Conservation (phyloP, 805 yeast species). For the Sugiyamaella valdiviana region DNA sequence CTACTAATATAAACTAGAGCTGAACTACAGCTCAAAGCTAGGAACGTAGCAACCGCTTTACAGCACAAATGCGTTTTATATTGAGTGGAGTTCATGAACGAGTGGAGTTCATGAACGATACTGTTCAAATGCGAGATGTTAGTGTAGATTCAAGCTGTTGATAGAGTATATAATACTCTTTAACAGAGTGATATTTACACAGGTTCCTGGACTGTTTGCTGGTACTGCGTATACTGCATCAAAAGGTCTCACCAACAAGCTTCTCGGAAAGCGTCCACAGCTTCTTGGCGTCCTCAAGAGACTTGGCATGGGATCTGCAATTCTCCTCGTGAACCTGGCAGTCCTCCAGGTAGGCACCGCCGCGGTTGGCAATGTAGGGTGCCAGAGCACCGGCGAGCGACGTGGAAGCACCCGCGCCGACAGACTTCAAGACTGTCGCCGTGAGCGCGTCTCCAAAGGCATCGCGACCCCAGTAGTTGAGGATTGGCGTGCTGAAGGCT, state of each 20-base stretch:
- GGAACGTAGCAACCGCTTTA: too few relatives aligned
- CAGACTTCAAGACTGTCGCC: not conserved
- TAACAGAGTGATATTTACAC: too few relatives aligned
- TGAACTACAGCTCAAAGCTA: too few relatives aligned
- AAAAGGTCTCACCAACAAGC: slow-evolving; percentile 5
- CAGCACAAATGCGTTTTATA: too few relatives aligned
- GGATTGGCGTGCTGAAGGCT: not conserved
- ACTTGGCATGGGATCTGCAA: slow-evolving; percentile 5
- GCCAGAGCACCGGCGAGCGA: slow-evolving; percentile 7
- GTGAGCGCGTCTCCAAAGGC: not conserved
- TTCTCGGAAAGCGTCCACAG: slow-evolving; percentile 10
- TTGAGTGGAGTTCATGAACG: too few relatives aligned
- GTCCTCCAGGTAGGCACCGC: slow-evolving; percentile 7
- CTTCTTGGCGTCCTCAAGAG: slow-evolving; percentile 2
- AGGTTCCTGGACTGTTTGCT: too few relatives aligned
- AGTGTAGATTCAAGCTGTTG: too few relatives aligned
- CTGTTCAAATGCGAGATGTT: too few relatives aligned
- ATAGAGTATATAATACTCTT: too few relatives aligned
- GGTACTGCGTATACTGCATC: too few relatives aligned
- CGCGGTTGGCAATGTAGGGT: slow-evolving; percentile 1
- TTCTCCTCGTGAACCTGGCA: slow-evolving; percentile 8
- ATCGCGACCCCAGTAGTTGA: slow-evolving; percentile 3
- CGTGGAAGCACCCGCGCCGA: slow-evolving; percentile 8
- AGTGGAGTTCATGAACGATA: too few relatives aligned
- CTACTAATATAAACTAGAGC: too few relatives aligned